Conservation (phyloP, 208 protist species). For the Leishmania major region DNA sequence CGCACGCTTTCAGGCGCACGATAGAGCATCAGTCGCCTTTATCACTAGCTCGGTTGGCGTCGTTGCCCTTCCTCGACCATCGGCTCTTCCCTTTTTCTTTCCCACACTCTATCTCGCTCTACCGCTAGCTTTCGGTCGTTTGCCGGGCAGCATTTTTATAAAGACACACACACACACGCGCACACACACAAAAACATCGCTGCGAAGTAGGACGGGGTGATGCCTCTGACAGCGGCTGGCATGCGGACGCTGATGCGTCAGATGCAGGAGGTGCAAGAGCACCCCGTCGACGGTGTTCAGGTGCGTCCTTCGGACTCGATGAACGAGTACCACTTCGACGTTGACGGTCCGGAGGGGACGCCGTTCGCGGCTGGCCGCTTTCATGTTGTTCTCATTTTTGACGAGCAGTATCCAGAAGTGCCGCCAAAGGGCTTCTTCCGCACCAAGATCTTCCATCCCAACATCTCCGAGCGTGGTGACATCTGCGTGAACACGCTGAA, state of each 20-base stretch:
- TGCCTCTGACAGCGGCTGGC: conserved; percentile 78
- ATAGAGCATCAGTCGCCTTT: too few species aligned
- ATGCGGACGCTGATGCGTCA: conserved; percentile 89
- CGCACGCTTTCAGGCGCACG: background rate
- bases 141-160: background rate
- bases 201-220: conserved; percentile 6
- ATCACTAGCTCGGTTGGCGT: background rate
- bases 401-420: conserved; percentile 93
- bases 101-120: too few species aligned
- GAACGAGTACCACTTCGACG: conserved; percentile 90
- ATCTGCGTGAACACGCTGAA: conserved; percentile 99
- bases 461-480: conserved; percentile 97
- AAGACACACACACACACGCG: too few species aligned
- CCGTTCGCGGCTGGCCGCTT: conserved; percentile 96
- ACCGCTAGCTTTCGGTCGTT: background rate
- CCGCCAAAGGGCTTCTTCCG: conserved; percentile 98
- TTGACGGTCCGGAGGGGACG: conserved; percentile 95
- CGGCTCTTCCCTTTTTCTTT: background rate
- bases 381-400: conserved; percentile 90
- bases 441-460: conserved; percentile 99
- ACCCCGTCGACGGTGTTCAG: conserved; percentile 91
- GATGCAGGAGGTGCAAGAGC: conserved; percentile 69
- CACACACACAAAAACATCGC: background rate
- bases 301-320: conserved; percentile 90
- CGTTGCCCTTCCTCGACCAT: background rate